Conservation (phyloP, 2,329 filamentous ascomycete genomes). For the Colletotrichum limetticola region DNA sequence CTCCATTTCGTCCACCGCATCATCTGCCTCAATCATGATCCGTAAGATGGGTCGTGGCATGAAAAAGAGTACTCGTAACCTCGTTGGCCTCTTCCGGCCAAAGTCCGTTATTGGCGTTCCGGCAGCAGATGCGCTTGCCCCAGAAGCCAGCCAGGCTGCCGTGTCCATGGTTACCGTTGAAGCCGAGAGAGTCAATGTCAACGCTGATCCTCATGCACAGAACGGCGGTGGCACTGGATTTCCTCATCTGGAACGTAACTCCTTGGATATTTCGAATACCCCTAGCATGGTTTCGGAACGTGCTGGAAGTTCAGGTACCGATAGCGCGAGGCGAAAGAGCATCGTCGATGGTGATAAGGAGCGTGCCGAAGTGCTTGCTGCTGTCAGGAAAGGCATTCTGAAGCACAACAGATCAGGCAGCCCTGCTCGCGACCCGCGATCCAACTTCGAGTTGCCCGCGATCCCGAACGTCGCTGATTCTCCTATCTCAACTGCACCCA, state of each 20-base stretch:
- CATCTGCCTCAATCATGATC: constrained; percentile 92
- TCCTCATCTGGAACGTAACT: constrained; percentile 85
- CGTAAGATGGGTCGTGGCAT: constrained; percentile 99
- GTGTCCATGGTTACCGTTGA: constrained; percentile 97
- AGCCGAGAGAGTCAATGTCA: constrained; percentile 86
- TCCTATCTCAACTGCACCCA: constrained; percentile 85
- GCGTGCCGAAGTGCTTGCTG: constrained; percentile 89
- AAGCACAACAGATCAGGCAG: constrained; percentile 71
- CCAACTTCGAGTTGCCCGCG: constrained; percentile 58
- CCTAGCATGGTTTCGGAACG: constrained; percentile 60
- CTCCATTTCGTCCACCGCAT: constrained; percentile 89
- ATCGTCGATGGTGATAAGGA: constrained; percentile 92
- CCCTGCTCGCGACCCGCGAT: constrained; percentile 28
- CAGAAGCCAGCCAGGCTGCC: constrained; percentile 79
- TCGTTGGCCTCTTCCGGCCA: constrained; percentile 93
- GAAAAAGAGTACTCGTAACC: constrained; percentile 90
- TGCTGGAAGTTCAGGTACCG: constrained; percentile 66
- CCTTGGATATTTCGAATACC: constrained; percentile 72
- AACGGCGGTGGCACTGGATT: constrained; percentile 81
- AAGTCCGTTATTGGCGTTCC: constrained; percentile 89
- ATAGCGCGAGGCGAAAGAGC: constrained; percentile 78
- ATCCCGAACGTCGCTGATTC: constrained; percentile 78
- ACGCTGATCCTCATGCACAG: constrained; percentile 75
- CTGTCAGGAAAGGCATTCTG: constrained; percentile 93
- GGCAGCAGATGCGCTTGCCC: constrained; percentile 72